Base-by-base conservation (phyloP, 2,329 filamentous ascomycete genomes). In the Waltergamsia citrina region DNA sequence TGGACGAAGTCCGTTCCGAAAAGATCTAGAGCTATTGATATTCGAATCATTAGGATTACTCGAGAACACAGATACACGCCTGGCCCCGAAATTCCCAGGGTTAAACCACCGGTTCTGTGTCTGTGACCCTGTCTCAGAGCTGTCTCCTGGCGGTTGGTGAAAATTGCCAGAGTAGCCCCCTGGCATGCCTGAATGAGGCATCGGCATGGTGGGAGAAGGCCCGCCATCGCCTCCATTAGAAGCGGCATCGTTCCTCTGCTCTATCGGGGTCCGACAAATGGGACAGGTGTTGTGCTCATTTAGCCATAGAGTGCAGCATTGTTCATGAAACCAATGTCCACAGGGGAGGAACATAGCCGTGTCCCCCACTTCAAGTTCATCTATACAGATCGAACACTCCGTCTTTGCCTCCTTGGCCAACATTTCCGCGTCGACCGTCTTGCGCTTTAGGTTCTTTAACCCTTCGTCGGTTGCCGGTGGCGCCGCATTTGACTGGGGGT, bases 331-430 rank as follows among this genome's bases (percentile, higher is more conserved):
- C 85, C 86, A 94, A 51, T 98, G 92, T 38, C 77, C 81, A 59
- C 92, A 98, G 0, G 87, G 87, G 33, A 98, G 59, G 29, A 80
- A 71, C 0, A 83, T 74, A 5, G 90, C 85, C 51, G 84, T 77
- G 20, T 84, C 78, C 9, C 78, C 82, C 23, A 83, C 51, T 18
- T 74, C 69, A 41, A 93, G 80, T 19, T 84, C 74, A 36, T 95
- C 87, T 65, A 96, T 94, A 58, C 92, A 98, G 38, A 98, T 94
- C 23, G 85, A 88, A 55, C 92, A 98, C 50, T 95, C 88, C 27
- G 78, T 81, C 38, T 81, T 84, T 6, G 71, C 72, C 35, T 77
- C 73, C 0, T 62, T 52, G 2, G 67, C 70, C 6, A 93, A 64
- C 71, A 93, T 80, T 27, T 79, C 70, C 37, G 71, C 63, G 33